Conservation (phyloP, 2,329 filamentous ascomycete species). For the Cordyceps tenuipes region DNA sequence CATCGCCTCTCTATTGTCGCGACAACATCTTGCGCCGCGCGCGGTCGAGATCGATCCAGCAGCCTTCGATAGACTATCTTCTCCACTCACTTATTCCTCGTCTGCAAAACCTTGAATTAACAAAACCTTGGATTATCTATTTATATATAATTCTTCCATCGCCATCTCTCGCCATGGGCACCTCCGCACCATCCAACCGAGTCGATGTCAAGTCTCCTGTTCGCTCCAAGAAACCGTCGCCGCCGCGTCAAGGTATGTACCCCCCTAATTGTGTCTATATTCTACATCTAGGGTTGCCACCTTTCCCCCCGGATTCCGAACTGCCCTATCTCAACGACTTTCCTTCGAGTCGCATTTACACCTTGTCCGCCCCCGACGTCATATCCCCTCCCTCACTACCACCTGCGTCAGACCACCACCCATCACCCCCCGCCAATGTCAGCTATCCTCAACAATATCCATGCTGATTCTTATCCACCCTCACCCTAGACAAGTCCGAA, state of each 20-base stretch:
- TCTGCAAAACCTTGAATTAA: too few relatives aligned
- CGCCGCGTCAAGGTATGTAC: slow-evolving; percentile 34
- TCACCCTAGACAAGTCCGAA: slow-evolving; percentile 38
- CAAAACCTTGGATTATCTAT: too few relatives aligned
- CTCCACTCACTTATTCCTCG: too few relatives aligned
- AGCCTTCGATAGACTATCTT: too few relatives aligned
- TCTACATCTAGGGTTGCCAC: not conserved
- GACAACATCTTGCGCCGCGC: too few relatives aligned
- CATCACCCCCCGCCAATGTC: not conserved
- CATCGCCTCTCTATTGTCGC: too few relatives aligned
- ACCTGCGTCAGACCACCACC: not conserved
- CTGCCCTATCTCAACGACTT: slow-evolving; percentile 14
- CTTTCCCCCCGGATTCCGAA: slow-evolving; percentile 16
- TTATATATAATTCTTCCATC: slow-evolving; percentile 38
- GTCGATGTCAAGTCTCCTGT: slow-evolving; percentile 42
- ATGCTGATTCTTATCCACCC: slow-evolving; percentile 14
- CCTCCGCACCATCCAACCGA: slow-evolving; percentile 32
- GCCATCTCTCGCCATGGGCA: slow-evolving; percentile 29
- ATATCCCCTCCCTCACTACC: not conserved
- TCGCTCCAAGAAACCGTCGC: slow-evolving; percentile 32
- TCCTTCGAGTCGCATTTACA: slow-evolving; percentile 10
- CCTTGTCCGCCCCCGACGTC: slow-evolving; percentile 14
- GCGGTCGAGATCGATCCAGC: too few relatives aligned
- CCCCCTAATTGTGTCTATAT: slow-evolving; percentile 2
- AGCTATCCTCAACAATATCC: not conserved